A percentile compares a stretch with the other conserved stretches of the same genome.
phyloP scores from a whole-genome alignment of 2,329 filamentous ascomycete species.

The Xenoacremonium recifei region DNA sequence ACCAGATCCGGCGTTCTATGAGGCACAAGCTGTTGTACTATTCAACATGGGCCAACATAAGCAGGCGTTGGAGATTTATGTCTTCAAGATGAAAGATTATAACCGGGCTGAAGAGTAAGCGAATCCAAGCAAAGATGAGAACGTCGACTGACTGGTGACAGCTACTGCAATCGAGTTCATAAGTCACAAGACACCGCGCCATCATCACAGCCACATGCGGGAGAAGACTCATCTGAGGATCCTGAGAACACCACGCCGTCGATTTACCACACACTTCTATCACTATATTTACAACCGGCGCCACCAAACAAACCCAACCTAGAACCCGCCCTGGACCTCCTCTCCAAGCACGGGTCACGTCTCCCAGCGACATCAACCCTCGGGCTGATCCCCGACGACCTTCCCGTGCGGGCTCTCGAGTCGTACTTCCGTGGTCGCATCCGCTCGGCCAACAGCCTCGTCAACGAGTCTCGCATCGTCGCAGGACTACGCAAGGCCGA shows the following conservation, averaged over 20 bases:
- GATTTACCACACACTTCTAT: slow-evolving; percentile 89
- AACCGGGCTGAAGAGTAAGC: slow-evolving; percentile 88
- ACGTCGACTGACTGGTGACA: slow-evolving; percentile 33
- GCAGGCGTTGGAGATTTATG: slow-evolving; percentile 95
- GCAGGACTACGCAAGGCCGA: slow-evolving; percentile 75
- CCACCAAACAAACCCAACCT: slow-evolving; percentile 70
- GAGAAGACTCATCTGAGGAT: slow-evolving; percentile 30
- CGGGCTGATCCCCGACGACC: slow-evolving; percentile 75
- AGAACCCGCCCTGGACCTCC: slow-evolving; percentile 76
- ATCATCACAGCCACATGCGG: slow-evolving; percentile 33
- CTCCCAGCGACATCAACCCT: slow-evolving; percentile 85
- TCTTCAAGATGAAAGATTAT: slow-evolving; percentile 88
- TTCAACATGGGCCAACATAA: slow-evolving; percentile 95
- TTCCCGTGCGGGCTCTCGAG: slow-evolving; percentile 77
- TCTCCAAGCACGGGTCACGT: slow-evolving; percentile 90
- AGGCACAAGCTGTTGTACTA: slow-evolving; percentile 84
- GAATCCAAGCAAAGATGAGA: neutral
- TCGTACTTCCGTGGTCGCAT: slow-evolving; percentile 92
- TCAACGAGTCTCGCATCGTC: slow-evolving; percentile 78
- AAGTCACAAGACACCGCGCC: slow-evolving; percentile 51
- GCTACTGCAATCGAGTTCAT: slow-evolving; percentile 88
- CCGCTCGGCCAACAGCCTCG: slow-evolving; percentile 75
- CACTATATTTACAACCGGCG: slow-evolving; percentile 83
- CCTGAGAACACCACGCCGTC: slow-evolving; percentile 61
- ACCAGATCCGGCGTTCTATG: slow-evolving; percentile 79